Evolutionary conservation across 2,329 filamentous ascomycete genomes (phyloP), one percentile per base, ranked within the genome.

Genomic region (Aphanocladium album): DNA sequence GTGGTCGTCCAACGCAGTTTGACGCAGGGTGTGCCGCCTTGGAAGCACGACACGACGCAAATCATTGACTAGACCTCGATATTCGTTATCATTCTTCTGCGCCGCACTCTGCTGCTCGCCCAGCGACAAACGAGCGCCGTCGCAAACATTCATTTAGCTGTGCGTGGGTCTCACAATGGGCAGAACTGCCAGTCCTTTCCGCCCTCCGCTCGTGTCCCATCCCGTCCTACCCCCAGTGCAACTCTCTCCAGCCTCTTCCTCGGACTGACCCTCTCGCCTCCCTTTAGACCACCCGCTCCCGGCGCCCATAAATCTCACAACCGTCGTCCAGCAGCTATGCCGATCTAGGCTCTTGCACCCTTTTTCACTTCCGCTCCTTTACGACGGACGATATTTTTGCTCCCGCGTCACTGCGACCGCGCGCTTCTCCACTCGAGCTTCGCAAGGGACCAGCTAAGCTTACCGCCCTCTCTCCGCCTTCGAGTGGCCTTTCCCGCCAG

Each of bases 31-130:
- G 37, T 41, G 35, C 33, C 17, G 55, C 45, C 35, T 41, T 21
- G 33, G 30, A 43, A 57, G 46, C 43, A 57, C 55, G 41, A 54
- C 57, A 60, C 57, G 57, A 60, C 41, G 49, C 57, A 60, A 60
- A 60, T 60, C 57, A 60, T 60, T 54, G 49, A 53, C 50, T 51
- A 53, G 47, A 60, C 57, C 57, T 60, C 30, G 57, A 53, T 60
- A 60, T 60, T 37, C 39, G 25, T 53, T 60, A 60, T 60, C 49
- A 35, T 46, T 60, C 57, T 60, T 60, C 57, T 33, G 30, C 47
- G 23, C 50, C 49, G n/a, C 49, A 37, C 37, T 46, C 49, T 30
- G 57, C 50, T 30, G 39, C 27, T 49, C 39, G 35, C 16, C n/a
- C 57, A 53, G 57, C 57, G 45, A 46, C 57, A 46, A 60, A 46